A percentile compares a stretch with the other conserved stretches of the same genome.
phyloP scores from a whole-genome alignment of 768 basidiomycete species.

The Aureoboletus auriporus region DNA sequence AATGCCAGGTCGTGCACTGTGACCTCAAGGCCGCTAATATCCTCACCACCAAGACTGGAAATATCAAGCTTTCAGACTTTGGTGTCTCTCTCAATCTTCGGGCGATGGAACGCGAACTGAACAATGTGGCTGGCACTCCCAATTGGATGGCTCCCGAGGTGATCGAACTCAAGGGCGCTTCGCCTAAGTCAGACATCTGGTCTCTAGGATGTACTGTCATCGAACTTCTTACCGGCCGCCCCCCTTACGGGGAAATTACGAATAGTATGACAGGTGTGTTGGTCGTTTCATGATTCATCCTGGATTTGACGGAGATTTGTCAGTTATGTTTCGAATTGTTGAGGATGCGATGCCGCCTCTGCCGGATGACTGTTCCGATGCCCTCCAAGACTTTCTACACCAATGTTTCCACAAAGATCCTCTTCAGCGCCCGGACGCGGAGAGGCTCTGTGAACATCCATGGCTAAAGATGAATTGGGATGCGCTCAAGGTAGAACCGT shows the following conservation, averaged over 20 bases:
- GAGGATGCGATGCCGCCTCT: conserved; percentile 88
- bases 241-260: conserved; percentile 86
- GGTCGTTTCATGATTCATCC: no score
- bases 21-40: conserved; percentile 99
- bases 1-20: conserved; percentile 89
- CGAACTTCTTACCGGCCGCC: conserved; percentile 87
- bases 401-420: conserved; percentile 92
- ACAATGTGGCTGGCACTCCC: conserved; percentile 90
- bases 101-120: conserved; percentile 80
- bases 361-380: conserved; percentile 74
- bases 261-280: conserved; percentile 85
- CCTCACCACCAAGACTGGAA: conserved; percentile 96
- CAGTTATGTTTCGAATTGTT: conserved; percentile 97
- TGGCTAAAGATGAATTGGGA: conserved; percentile 86
- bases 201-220: conserved; percentile 92
- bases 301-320: conserved; percentile 7
- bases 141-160: conserved; percentile 99
- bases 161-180: conserved; percentile 91
- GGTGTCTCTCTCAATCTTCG: conserved; percentile 95
- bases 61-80: conserved; percentile 96
- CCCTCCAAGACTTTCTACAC: conserved; percentile 75
- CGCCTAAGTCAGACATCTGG: conserved; percentile 94
- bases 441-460: conserved; percentile 80
- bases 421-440: conserved; percentile 74
- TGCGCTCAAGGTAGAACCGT: conserved; percentile 59